Conservation (phyloP, 1,139 yeast species). For the Candida glucosophila region DNA sequence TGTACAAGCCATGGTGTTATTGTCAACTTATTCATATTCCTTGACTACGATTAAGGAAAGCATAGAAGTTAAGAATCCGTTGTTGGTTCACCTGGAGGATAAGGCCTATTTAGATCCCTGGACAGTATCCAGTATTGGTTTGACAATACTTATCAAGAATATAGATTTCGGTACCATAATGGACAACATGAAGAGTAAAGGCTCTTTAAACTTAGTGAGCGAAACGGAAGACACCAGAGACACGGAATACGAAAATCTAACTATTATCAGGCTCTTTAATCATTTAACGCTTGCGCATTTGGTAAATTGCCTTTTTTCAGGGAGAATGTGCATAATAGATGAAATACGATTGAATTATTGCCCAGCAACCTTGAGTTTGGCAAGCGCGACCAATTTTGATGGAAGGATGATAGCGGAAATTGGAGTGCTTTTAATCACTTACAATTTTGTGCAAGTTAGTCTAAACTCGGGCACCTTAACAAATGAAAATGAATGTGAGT, state of each 20-base stretch:
- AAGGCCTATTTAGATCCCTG: constrained; percentile 45
- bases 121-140: constrained; percentile 51
- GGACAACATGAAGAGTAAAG: background rate
- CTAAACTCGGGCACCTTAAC: constrained; percentile 12
- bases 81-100: constrained; percentile 7
- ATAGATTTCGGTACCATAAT: constrained; percentile 24
- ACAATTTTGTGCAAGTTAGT: constrained; percentile 46
- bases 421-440: constrained; percentile 52
- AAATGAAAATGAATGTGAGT: constrained; percentile 16
- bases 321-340: constrained; percentile 69
- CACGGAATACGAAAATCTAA: constrained; percentile 41
- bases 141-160: constrained; percentile 48
- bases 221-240: constrained; percentile 23
- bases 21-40: constrained; percentile 52
- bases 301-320: constrained; percentile 60
- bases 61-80: constrained; percentile 1
- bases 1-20: constrained; percentile 54
- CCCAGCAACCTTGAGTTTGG: constrained; percentile 49
- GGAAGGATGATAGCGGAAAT: constrained; percentile 81
- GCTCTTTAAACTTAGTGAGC: constrained; percentile 9
- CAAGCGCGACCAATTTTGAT: constrained; percentile 70
- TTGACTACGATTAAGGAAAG: constrained; percentile 16
- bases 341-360: constrained; percentile 56
- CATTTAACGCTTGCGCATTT: constrained; percentile 66
- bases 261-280: constrained; percentile 59